These are phyloP conservation scores for Fusarium sp. DNA, from an alignment of 2,329 filamentous ascomycete genomes.

Conservation along the genomic window DNA sequence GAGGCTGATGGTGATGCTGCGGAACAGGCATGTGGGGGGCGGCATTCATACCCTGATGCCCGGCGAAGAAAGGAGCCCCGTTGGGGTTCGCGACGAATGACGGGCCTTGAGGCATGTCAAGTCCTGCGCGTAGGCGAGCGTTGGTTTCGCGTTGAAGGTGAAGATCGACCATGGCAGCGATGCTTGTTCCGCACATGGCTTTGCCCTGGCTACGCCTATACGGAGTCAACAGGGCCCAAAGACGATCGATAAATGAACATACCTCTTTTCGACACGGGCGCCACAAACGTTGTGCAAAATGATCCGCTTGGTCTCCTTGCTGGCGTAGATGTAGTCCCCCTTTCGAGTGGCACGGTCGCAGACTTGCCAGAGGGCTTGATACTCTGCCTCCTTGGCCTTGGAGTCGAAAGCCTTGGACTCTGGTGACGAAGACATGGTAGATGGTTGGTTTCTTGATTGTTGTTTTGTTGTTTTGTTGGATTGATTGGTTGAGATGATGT, in stretches of 20 bases:
- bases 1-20: neutral
- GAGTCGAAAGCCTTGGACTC: neutral
- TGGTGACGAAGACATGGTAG: slow-evolving; percentile 21
- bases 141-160: slow-evolving; percentile 34
- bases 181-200: slow-evolving; percentile 18
- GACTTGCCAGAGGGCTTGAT: slow-evolving; percentile 43
- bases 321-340: slow-evolving; percentile 12
- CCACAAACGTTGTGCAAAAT: slow-evolving; percentile 17
- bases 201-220: slow-evolving; percentile 22
- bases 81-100: neutral
- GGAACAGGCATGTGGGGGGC: neutral
- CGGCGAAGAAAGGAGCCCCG: neutral
- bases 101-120: neutral
- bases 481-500: neutral
- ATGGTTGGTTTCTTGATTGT: neutral
- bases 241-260: neutral
- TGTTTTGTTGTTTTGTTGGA: neutral
- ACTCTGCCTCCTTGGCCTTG: slow-evolving; percentile 38
- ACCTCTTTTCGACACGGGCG: slow-evolving; percentile 30
- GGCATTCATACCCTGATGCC: neutral
- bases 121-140: neutral
- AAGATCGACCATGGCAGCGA: slow-evolving; percentile 32
- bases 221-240: neutral
- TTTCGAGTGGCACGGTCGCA: slow-evolving; percentile 35
- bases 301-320: neutral